Percentiles rank a stretch among this genome's conserved stretches.
Evolutionary conservation across 805 yeast species (phyloP).

Genomic region (Ogataea sp.): DNA sequence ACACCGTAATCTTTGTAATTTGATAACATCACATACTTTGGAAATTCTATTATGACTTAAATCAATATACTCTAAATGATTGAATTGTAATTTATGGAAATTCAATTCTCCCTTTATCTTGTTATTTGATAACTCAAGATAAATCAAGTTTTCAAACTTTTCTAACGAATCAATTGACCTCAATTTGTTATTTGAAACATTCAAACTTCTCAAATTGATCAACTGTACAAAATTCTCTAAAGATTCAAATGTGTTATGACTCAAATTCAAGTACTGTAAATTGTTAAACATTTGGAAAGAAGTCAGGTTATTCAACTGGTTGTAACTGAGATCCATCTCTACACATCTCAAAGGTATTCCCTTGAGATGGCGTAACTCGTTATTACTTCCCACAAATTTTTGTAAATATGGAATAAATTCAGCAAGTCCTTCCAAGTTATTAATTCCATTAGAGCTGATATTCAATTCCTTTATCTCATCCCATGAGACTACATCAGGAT

Average conservation of each 20-base stretch:
- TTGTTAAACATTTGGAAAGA: constrained; percentile 31
- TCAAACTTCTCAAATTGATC: constrained; percentile 34
- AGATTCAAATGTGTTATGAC: constrained; percentile 28
- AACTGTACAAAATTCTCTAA: constrained; percentile 30
- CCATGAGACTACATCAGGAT: constrained; percentile 39
- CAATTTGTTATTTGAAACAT: constrained; percentile 29
- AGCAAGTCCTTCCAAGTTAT: constrained; percentile 35
- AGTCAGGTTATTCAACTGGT: constrained; percentile 32
- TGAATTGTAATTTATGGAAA: constrained; percentile 26
- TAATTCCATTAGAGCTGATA: constrained; percentile 26
- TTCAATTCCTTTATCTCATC: constrained; percentile 28
- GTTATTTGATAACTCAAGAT: constrained; percentile 35
- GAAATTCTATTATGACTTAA: constrained; percentile 34
- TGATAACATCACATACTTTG: constrained; percentile 27
- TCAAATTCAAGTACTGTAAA: constrained; percentile 34
- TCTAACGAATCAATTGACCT: constrained; percentile 28
- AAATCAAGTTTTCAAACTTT: constrained; percentile 30
- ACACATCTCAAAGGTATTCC: too few relatives aligned
- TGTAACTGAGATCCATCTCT: constrained; percentile 36
- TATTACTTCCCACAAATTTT: constrained; percentile 32
- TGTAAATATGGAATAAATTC: constrained; percentile 35
- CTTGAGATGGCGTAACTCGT: constrained; percentile 32
- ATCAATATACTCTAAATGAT: constrained; percentile 34
- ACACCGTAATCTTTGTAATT: constrained; percentile 26
- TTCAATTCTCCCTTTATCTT: constrained; percentile 29